Conservation (phyloP, 2,329 filamentous ascomycete species). For the Periconia sp. region DNA sequence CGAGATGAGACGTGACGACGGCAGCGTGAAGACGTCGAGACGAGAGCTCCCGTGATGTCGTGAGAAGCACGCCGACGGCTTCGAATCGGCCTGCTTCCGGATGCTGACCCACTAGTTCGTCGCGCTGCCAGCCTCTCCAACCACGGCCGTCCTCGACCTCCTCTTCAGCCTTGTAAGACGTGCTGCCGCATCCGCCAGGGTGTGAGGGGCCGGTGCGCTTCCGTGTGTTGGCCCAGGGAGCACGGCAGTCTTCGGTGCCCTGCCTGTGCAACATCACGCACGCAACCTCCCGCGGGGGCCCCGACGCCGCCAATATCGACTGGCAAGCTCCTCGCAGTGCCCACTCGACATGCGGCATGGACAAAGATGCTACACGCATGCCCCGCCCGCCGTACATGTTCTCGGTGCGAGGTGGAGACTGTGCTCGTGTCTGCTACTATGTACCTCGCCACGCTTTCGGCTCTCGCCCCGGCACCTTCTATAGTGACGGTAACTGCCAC, state of each 20-base stretch:
- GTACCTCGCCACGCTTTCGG: constrained; percentile 2
- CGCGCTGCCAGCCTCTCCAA: constrained; percentile 26
- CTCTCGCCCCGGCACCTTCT: constrained; percentile 3
- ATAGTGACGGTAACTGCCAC: not conserved
- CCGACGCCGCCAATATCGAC: not conserved
- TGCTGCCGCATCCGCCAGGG: constrained; percentile 20
- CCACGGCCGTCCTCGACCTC: constrained; percentile 25
- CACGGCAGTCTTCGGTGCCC: not conserved
- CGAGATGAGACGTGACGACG: not conserved
- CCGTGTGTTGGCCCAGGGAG: constrained; percentile 8
- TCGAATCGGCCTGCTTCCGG: constrained; percentile 39
- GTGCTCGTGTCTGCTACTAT: no score
- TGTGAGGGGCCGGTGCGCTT: constrained; percentile 20
- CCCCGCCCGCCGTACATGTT: constrained; percentile 4
- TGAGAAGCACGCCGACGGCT: constrained; percentile 12
- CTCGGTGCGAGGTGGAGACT: constrained; percentile 7
- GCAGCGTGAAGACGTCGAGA: no score
- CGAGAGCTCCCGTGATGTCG: constrained; percentile 7
- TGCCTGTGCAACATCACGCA: constrained; percentile 9
- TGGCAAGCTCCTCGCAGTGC: not conserved
- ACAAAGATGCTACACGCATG: not conserved
- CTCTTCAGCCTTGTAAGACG: constrained; percentile 33
- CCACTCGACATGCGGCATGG: not conserved
- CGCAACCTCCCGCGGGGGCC: not conserved
- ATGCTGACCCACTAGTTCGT: constrained; percentile 23